A percentile compares a stretch with the other conserved stretches of the same genome.
Evolutionary conservation across 257 asterid genomes (phyloP).

Genomic region (Capsicum baccatum): DNA sequence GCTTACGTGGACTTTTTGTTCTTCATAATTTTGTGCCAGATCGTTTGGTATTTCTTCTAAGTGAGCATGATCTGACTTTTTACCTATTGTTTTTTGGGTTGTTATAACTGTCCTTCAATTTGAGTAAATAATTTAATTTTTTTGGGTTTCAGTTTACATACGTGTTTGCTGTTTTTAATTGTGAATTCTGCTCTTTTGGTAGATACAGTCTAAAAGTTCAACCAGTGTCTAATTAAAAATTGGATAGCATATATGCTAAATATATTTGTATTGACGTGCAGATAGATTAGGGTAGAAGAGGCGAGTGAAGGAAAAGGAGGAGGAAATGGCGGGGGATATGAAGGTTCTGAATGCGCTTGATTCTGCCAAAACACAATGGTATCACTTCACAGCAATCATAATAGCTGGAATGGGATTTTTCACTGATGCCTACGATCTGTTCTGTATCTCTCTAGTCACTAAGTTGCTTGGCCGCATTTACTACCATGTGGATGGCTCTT

Average conservation of each 20-base stretch:
- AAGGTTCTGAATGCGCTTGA: conserved; percentile 60
- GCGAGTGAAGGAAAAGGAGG: not conserved
- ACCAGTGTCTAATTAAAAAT: not conserved
- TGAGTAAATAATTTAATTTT: no score
- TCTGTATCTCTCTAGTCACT: conserved; percentile 69
- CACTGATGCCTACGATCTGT: conserved; percentile 72
- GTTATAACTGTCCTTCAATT: no score
- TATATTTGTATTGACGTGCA: not conserved
- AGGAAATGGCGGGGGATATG: conserved; percentile 44
- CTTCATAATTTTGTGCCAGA: no score
- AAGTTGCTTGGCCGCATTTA: conserved; percentile 70
- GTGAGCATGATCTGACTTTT: no score
- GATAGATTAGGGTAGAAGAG: conserved; percentile 4
- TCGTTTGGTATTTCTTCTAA: no score
- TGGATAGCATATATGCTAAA: not conserved
- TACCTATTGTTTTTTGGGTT: no score
- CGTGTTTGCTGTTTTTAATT: no score
- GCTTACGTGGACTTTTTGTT: no score
- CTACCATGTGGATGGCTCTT: conserved; percentile 52
- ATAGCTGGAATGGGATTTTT: conserved; percentile 77
- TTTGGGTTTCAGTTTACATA: no score
- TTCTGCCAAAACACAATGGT: conserved; percentile 68
- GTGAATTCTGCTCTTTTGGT: not conserved
- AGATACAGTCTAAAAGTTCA: no score
- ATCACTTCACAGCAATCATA: conserved; percentile 65